Percentiles rank a stretch among this genome's conserved stretches.
These are phyloP conservation scores for Podila epicladia DNA, from an alignment of 192 early-diverging fungal species.

Conservation along the genomic window DNA sequence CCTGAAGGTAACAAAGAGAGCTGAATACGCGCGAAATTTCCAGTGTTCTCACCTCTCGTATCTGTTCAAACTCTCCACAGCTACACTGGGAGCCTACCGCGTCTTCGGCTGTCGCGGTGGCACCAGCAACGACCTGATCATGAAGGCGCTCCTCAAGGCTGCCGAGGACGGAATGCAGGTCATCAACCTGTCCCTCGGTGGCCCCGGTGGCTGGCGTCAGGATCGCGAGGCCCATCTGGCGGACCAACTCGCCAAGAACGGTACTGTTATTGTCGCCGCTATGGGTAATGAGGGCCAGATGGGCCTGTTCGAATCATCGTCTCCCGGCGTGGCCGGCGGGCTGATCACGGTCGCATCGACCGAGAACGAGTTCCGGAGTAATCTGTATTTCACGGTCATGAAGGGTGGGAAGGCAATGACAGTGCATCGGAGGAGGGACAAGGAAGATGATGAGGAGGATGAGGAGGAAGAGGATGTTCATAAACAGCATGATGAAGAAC, in stretches of 20 bases:
- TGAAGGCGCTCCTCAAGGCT: conserved; percentile 79
- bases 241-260: conserved; percentile 53
- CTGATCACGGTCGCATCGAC: conserved; percentile 68
- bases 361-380: conserved; percentile 54
- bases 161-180: conserved; percentile 77
- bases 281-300: conserved; percentile 73
- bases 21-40: too few relatives aligned
- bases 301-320: conserved; percentile 67
- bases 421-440: neutral
- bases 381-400: conserved; percentile 44
- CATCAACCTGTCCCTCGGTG: conserved; percentile 88
- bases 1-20: conserved; percentile 65
- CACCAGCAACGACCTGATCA: conserved; percentile 76
- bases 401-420: neutral
- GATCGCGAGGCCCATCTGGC: conserved; percentile 68
- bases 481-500: conserved; percentile 27
- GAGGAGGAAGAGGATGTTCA: neutral
- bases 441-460: neutral
- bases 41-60: neutral
- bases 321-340: conserved; percentile 64
- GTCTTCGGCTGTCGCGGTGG: conserved; percentile 83
- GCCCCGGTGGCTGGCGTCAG: conserved; percentile 67
- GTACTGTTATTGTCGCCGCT: conserved; percentile 66
- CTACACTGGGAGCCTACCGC: conserved; percentile 81
- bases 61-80: conserved; percentile 6